Evolutionary conservation across 768 basidiomycete species (phyloP).

Genomic region (Stropharia rugosoannulata): DNA sequence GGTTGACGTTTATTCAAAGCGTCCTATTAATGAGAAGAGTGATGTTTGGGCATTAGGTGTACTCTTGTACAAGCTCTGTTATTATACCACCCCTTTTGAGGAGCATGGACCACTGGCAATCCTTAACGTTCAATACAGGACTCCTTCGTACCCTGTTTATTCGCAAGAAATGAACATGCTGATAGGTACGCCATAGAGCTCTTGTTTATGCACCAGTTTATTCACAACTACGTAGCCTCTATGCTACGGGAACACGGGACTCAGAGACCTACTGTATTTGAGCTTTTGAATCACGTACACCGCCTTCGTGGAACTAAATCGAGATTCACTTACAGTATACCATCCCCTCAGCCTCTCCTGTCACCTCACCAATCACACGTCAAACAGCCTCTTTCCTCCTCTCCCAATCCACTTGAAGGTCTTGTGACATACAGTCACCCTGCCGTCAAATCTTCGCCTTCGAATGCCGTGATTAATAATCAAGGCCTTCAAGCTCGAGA

Average conservation of each 20-base stretch:
- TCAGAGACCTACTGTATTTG: constrained; percentile 86
- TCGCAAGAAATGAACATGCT: constrained; percentile 79
- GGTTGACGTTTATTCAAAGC: constrained; percentile 85
- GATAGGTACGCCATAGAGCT: constrained; percentile 57
- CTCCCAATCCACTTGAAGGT: constrained; percentile 26
- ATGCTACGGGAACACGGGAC: constrained; percentile 92
- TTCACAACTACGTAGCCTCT: constrained; percentile 50
- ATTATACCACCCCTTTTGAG: constrained; percentile 99
- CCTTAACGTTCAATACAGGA: constrained; percentile 92
- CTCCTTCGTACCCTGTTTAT: constrained; percentile 86
- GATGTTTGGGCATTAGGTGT: constrained; percentile 99
- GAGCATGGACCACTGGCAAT: constrained; percentile 97
- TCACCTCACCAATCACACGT: constrained; percentile 26
- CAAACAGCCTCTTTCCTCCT: constrained; percentile 9
- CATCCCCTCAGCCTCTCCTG: constrained; percentile 44
- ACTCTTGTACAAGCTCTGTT: constrained; percentile 96
- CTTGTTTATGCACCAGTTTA: constrained; percentile 1
- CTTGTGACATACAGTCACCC: constrained; percentile 25
- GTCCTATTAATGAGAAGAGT: constrained; percentile 89
- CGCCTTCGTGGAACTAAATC: constrained; percentile 86
- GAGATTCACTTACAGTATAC: constrained; percentile 66
- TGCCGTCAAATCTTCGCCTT: constrained; percentile 14
- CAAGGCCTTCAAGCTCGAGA: constrained; percentile 71
- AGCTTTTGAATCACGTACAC: constrained; percentile 82
- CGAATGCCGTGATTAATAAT: constrained; percentile 31